Base-by-base conservation (phyloP, 495 filamentous ascomycete species). In the Rusavskia elegans region DNA sequence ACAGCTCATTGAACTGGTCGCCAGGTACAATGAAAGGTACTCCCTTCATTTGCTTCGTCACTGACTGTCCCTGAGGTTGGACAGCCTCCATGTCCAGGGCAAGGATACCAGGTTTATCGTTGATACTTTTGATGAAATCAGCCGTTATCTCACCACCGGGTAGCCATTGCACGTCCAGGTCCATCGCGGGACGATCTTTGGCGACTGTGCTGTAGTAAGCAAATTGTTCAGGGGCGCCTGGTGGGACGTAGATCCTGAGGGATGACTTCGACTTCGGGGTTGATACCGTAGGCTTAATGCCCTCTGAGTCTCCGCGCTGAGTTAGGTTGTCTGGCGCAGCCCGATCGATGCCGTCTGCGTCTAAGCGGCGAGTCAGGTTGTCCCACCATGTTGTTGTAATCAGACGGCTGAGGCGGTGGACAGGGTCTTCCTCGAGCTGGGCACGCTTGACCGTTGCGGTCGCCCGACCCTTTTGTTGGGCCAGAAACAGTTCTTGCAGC, bases 21-120 rank as follows among this genome's bases (percentile, higher is more conserved):
- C 92, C 93, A 0, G 92, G 92, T 20, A 98, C 92, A 20, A 97
- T 87, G 59, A 96, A 98, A 0, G 92, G 92, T 44, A 89, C 74
- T 30, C 93, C 92, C n/a, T 69, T 67, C 7, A 89, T 63, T 2
- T 80, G 79, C 51, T 73, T 78, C 60, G 83, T 68, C 16, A 78
- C 79, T 10, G 65, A 61, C 3, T 75, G 72, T 60, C 92, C 81
- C 25, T 46, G 19, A 44, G 2, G 36, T 5, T 30, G 19, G 14
- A 69, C 58, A 42, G 71, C 67, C 53, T 93, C 81, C 88, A 97
- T 95, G 35, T 81, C 92, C 39, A 96, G 67, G 3, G 92, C 92
- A 35, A 98, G 69, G 11, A 98, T 68, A 16, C 92, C 92, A 3
- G 93, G 93, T 61, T 87, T 89, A 27, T 74, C 66, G 58, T 92